These are phyloP conservation scores for Rhodotorula graminis DNA, from an alignment of 768 basidiomycete genomes.

Conservation along the genomic window DNA sequence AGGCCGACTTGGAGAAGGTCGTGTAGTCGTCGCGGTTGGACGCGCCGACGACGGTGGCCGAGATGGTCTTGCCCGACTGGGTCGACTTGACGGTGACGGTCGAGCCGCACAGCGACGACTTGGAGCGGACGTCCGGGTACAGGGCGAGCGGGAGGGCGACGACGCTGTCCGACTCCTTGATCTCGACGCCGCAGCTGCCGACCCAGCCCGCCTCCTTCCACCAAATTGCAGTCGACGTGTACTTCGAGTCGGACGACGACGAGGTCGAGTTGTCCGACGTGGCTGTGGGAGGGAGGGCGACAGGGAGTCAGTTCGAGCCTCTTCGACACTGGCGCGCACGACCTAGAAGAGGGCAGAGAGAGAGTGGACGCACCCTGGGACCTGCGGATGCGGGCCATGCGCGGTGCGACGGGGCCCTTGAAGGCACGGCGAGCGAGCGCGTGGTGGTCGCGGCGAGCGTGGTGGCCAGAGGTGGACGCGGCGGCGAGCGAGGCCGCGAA, in stretches of 20 bases:
- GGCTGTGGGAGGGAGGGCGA: background rate
- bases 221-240: conserved; percentile 31
- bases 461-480: background rate
- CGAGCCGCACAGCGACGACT: conserved; percentile 22
- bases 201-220: conserved; percentile 24
- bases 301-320: no score
- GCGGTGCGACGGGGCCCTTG: no score
- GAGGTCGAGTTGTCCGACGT: background rate
- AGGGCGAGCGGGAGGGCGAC: conserved; percentile 25
- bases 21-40: conserved; percentile 32
- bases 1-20: conserved; percentile 34
- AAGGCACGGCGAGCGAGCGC: background rate
- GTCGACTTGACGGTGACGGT: conserved; percentile 9
- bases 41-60: conserved; percentile 27
- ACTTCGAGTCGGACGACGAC: background rate
- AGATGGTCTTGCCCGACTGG: conserved; percentile 18
- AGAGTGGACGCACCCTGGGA: no score
- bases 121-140: conserved; percentile 17
- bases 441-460: background rate
- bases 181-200: conserved; percentile 15
- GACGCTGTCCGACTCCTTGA: conserved; percentile 7
- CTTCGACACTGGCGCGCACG: no score
- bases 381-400: no score
- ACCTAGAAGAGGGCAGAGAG: no score
- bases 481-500: background rate